Percentiles rank a stretch among this genome's conserved stretches.
Conservation (phyloP, 176 grass and related monocot species). For the Carex scoparia region DNA sequence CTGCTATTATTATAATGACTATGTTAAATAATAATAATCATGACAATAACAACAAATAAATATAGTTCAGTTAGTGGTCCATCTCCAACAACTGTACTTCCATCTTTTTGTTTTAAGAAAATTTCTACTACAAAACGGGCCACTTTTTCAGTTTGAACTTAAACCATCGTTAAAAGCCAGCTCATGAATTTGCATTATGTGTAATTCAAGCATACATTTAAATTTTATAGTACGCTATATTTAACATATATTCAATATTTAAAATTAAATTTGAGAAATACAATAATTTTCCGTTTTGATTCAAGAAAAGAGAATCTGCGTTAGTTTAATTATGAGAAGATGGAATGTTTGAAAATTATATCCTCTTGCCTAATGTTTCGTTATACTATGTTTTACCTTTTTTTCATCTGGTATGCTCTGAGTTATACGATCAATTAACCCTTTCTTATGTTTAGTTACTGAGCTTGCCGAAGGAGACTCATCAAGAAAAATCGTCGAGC, state of each 20-base stretch:
- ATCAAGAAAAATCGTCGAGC: constrained; percentile 93
- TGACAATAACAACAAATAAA: neutral
- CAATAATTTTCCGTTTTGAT: neutral
- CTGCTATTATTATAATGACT: too few relatives aligned
- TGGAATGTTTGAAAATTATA: too few relatives aligned
- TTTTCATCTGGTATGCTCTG: neutral
- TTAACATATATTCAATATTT: neutral
- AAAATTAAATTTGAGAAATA: neutral
- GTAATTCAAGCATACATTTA: too few relatives aligned
- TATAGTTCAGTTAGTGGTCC: neutral
- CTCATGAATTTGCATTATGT: neutral
- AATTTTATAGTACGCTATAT: too few relatives aligned
- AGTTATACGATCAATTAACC: neutral
- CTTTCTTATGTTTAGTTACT: constrained; percentile 42
- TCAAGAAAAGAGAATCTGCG: neutral
- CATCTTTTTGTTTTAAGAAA: neutral
- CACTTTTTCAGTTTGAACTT: neutral
- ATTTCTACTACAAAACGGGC: neutral
- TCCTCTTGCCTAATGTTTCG: neutral
- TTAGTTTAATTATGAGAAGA: neutral
- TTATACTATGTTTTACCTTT: neutral
- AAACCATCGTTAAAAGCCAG: neutral
- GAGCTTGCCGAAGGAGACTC: constrained; percentile 95
- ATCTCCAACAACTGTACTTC: neutral
- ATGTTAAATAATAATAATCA: too few relatives aligned